Evolutionary conservation across 208 protist genomes (phyloP).

Genomic region (Kentomonas sorsogonicus): DNA sequence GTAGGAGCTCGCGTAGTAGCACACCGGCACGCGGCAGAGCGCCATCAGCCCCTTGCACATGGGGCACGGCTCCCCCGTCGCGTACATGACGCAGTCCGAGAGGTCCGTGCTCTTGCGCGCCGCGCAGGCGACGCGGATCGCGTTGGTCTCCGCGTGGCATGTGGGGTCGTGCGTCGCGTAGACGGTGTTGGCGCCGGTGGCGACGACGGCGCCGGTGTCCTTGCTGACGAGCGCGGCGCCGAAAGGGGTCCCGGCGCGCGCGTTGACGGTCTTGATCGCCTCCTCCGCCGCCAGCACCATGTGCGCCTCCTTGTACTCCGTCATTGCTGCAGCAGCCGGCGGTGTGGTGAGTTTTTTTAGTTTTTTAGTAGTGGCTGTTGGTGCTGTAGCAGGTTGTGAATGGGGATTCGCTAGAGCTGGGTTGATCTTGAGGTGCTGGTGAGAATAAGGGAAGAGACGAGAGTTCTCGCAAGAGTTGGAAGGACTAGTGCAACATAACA

Average conservation of each 20-base stretch:
- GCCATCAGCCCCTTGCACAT: slow-evolving; percentile 4
- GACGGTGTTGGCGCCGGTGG: slow-evolving; percentile 1
- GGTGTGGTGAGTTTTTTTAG: no score
- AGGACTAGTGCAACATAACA: no score
- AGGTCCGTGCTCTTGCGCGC: not conserved
- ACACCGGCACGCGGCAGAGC: not conserved
- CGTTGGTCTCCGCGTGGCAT: slow-evolving; percentile 2
- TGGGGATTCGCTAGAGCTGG: no score
- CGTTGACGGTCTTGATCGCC: slow-evolving; percentile 1
- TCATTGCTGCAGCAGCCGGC: no score
- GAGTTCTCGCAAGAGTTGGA: no score
- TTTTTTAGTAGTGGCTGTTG: no score
- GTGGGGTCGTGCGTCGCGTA: not conserved
- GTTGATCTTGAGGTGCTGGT: no score
- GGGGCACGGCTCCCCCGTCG: slow-evolving; percentile 3
- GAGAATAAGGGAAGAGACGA: no score
- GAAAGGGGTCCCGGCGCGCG: not conserved
- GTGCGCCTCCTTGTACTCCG: no score
- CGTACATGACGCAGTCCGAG: slow-evolving; percentile 9
- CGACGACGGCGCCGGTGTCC: slow-evolving; percentile 1
- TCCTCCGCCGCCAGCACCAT: slow-evolving; percentile 3
- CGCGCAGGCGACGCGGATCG: not conserved
- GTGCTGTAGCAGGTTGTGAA: no score
- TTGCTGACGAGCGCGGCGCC: slow-evolving; percentile 1
- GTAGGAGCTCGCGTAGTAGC: slow-evolving; percentile 6